phyloP scores from a whole-genome alignment of 345 rosid species.

The Salix dunnii region DNA sequence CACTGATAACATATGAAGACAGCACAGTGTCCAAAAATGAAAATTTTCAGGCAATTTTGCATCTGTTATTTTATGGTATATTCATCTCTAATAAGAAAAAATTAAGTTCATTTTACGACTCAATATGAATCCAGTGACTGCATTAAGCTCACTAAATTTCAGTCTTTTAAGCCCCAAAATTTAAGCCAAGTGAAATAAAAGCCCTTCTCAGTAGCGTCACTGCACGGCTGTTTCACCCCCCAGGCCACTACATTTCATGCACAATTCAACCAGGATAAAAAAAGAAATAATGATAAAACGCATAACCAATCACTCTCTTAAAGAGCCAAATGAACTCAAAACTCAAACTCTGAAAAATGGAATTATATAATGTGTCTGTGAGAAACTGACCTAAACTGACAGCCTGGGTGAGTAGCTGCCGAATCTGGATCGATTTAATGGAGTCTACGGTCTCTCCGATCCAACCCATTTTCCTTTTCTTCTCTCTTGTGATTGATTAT shows the following conservation, averaged over 20 bases:
- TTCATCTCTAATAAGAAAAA: background rate
- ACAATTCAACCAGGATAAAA: background rate
- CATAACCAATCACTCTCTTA: background rate
- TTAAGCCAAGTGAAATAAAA: background rate
- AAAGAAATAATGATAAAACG: background rate
- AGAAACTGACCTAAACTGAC: conserved; percentile 69
- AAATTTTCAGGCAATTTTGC: background rate
- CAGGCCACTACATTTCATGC: background rate
- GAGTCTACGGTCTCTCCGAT: conserved; percentile 77
- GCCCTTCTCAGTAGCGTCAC: background rate
- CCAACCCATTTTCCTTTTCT: conserved; percentile 49
- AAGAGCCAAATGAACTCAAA: background rate
- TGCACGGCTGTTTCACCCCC: background rate
- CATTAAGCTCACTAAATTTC: background rate
- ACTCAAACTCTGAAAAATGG: background rate
- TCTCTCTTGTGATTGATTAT: background rate
- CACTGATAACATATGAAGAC: background rate
- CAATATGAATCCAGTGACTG: background rate
- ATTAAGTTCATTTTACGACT: background rate
- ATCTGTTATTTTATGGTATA: background rate
- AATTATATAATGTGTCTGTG: background rate
- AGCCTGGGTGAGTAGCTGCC: conserved; percentile 76
- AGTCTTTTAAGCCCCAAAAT: background rate
- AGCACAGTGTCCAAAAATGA: background rate
- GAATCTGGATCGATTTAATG: conserved; percentile 72